phyloP scores from a whole-genome alignment of 1,284 basidiomycete species.

The Fomitiporia mediterranea region DNA sequence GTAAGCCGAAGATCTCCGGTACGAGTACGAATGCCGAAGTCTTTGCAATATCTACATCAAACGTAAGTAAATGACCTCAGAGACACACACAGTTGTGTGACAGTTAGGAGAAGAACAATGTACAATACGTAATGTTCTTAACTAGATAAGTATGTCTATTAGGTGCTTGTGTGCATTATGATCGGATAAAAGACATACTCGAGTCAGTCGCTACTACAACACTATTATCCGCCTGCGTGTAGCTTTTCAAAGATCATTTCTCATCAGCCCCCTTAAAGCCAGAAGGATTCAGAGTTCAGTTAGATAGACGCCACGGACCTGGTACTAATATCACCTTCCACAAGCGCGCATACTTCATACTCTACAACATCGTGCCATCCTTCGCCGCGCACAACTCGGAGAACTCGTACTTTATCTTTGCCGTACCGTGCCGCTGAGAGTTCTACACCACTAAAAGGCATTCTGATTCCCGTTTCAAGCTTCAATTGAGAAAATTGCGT shows the following conservation, averaged over 20 bases:
- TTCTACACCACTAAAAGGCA: slow-evolving; percentile 18
- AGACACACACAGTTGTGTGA: slow-evolving; percentile 4
- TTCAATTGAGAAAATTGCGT: too few relatives aligned
- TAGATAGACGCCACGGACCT: slow-evolving; percentile 47
- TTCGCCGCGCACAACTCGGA: slow-evolving; percentile 72
- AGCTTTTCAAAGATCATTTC: slow-evolving; percentile 40
- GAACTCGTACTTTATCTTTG: slow-evolving; percentile 82
- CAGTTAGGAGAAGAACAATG: slow-evolving; percentile 10
- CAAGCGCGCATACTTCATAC: slow-evolving; percentile 71
- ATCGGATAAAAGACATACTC: slow-evolving; percentile 43
- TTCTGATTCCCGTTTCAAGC: not conserved
- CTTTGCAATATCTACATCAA: slow-evolving; percentile 78
- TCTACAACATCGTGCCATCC: slow-evolving; percentile 70
- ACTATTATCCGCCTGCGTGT: slow-evolving; percentile 80
- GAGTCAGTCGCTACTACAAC: slow-evolving; percentile 87
- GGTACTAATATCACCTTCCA: slow-evolving; percentile 76
- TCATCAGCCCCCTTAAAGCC: not conserved
- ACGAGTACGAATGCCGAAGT: slow-evolving; percentile 78
- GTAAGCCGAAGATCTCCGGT: slow-evolving; percentile 84
- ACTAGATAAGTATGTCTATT: slow-evolving; percentile 41
- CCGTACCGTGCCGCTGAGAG: slow-evolving; percentile 68
- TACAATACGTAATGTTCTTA: slow-evolving; percentile 91
- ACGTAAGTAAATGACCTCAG: not conserved
- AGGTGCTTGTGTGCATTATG: not conserved
- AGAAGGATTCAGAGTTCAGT: not conserved